Conservation (phyloP, 2,329 filamentous ascomycete genomes). For the Fusarium cyanostomum region DNA sequence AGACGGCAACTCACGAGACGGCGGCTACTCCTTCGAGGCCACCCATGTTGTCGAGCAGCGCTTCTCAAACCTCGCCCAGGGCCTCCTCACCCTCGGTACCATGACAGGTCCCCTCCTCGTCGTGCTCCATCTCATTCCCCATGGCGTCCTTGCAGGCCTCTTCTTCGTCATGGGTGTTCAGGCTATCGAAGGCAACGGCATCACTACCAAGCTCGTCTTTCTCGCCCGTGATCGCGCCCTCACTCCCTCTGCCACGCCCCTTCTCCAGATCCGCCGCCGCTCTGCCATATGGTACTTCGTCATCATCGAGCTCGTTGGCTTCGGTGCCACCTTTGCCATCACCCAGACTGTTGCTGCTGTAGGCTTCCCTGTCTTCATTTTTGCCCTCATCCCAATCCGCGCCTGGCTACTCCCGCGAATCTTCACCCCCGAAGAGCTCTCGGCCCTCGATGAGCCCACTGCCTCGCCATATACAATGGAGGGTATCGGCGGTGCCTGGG, state of each 20-base stretch:
- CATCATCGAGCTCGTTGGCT: conserved; percentile 72
- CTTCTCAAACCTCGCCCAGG: conserved; percentile 80
- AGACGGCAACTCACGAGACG: conserved; percentile 61
- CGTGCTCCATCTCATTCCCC: conserved; percentile 80
- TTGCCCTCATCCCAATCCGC: conserved; percentile 73
- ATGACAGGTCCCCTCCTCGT: conserved; percentile 79
- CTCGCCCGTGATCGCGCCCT: conserved; percentile 70
- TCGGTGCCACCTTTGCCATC: conserved; percentile 82
- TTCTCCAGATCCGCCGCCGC: conserved; percentile 69
- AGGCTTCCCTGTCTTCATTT: conserved; percentile 80
- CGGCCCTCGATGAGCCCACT: conserved; percentile 74
- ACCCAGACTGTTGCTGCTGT: conserved; percentile 86
- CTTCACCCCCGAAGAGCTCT: conserved; percentile 69
- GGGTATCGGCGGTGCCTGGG: conserved; percentile 73
- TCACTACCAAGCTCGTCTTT: conserved; percentile 79
- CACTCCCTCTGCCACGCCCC: conserved; percentile 67
- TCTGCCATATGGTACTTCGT: conserved; percentile 77
- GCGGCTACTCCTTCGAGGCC: conserved; percentile 60
- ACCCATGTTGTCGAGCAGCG: conserved; percentile 81
- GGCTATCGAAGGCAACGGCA: conserved; percentile 79
- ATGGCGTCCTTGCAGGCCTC: conserved; percentile 80
- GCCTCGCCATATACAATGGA: conserved; percentile 81
- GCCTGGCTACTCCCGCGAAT: conserved; percentile 70
- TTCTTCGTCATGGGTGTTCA: conserved; percentile 89
- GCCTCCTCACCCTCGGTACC: conserved; percentile 79